phyloP scores from a whole-genome alignment of 2,329 filamentous ascomycete genomes.

The Catunica adiposa region DNA sequence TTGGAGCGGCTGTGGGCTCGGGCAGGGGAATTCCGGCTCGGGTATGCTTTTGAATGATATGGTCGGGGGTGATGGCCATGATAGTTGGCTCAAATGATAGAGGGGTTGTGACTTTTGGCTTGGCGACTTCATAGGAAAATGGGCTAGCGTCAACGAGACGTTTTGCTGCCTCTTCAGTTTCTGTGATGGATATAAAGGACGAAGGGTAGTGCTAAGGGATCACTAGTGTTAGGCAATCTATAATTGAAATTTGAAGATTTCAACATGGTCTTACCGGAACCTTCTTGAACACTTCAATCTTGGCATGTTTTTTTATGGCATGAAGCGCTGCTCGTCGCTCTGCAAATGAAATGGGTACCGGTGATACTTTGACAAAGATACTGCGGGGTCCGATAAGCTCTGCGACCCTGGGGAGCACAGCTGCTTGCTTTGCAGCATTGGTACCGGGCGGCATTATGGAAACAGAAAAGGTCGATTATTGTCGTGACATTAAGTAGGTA shows the following conservation, averaged over 20 bases:
- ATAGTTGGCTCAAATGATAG: conserved; percentile 3
- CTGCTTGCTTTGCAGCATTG: not conserved
- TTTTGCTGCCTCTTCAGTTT: conserved; percentile 24
- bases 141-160: conserved; percentile 30
- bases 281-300: conserved; percentile 37
- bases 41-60: conserved; percentile 6
- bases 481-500: too few species aligned
- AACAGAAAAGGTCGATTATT: too few species aligned
- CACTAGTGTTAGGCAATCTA: not conserved
- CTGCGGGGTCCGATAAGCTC: conserved; percentile 9
- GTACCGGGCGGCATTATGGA: not conserved
- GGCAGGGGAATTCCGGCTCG: conserved; percentile 18
- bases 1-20: conserved; percentile 18
- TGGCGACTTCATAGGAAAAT: conserved; percentile 28
- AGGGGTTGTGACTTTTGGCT: not conserved
- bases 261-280: conserved; percentile 22
- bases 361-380: conserved; percentile 29
- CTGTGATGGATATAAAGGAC: conserved; percentile 35
- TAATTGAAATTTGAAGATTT: not conserved
- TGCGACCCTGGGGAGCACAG: not conserved
- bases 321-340: conserved; percentile 40
- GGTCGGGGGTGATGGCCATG: conserved; percentile 13
- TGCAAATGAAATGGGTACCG: conserved; percentile 33
- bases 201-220: conserved; percentile 28
- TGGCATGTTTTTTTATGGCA: conserved; percentile 32